These are phyloP conservation scores for Aaosphaeria pasadenensis DNA, from an alignment of 2,329 filamentous ascomycete genomes.

Conservation along the genomic window DNA sequence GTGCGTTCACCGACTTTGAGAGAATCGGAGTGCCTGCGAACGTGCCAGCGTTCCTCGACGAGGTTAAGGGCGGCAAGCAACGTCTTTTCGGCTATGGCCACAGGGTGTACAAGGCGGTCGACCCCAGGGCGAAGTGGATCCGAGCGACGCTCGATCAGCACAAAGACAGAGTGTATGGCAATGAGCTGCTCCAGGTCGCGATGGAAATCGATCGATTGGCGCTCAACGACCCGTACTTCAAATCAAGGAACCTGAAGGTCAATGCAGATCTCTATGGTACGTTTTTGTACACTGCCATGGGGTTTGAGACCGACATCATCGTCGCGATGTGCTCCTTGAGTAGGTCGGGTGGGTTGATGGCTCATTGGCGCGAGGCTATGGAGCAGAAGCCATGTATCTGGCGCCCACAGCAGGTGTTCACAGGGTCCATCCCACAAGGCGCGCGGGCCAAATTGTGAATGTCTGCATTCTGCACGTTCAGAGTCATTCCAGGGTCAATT, in stretches of 20 bases:
- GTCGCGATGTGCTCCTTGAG: not conserved
- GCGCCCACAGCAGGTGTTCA: no score
- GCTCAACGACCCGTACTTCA: not conserved
- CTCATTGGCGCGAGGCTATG: no score
- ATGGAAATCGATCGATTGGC: not conserved
- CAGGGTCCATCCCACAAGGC: no score
- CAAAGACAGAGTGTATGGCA: not conserved
- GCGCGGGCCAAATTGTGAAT: no score
- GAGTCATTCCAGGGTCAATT: no score
- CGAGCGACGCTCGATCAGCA: not conserved
- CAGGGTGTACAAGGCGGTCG: not conserved
- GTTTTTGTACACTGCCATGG: not conserved
- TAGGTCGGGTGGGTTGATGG: not conserved
- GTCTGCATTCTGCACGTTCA: no score
- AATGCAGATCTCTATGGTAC: conserved; percentile 2
- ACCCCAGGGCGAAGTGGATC: not conserved
- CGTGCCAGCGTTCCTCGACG: no score
- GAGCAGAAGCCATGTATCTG: no score
- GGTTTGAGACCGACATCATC: not conserved
- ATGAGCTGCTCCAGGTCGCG: not conserved
- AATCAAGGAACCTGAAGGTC: not conserved
- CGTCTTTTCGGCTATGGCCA: not conserved
- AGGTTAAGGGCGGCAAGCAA: no score
- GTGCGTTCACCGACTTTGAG: no score
- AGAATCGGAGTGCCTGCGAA: no score